Evolutionary conservation across 2,329 filamentous ascomycete genomes (phyloP).

Genomic region (Phoma sp.): DNA sequence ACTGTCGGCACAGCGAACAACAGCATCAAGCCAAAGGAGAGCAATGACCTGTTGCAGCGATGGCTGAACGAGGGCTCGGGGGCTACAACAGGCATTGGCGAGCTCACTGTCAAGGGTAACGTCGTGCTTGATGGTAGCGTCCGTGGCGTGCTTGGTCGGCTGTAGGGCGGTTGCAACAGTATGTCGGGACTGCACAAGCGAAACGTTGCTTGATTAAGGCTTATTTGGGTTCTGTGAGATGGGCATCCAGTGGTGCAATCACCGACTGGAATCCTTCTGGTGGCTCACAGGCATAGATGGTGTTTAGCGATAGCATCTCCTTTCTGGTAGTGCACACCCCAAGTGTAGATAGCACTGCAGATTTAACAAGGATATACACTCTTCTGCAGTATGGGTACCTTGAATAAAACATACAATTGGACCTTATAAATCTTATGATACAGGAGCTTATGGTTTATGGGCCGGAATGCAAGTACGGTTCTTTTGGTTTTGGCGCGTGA

Average conservation of each 20-base stretch:
- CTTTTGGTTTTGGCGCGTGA: not conserved
- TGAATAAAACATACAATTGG: too few relatives aligned
- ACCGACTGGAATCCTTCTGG: not conserved
- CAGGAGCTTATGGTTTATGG: too few relatives aligned
- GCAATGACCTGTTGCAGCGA: slow-evolving; percentile 78
- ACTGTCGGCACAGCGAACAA: slow-evolving; percentile 82
- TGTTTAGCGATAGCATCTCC: slow-evolving; percentile 2
- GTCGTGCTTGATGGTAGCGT: slow-evolving; percentile 63
- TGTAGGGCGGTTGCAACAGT: slow-evolving; percentile 21
- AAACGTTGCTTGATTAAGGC: not conserved
- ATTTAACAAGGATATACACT: not conserved
- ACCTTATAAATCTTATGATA: too few relatives aligned
- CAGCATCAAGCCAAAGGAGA: slow-evolving; percentile 88
- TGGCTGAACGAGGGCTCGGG: slow-evolving; percentile 72
- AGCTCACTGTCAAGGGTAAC: slow-evolving; percentile 60
- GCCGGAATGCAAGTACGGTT: too few relatives aligned
- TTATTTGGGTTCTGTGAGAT: not conserved
- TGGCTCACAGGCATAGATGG: not conserved
- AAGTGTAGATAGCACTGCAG: not conserved
- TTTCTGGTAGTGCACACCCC: not conserved
- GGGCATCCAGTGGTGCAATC: not conserved
- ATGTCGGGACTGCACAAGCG: not conserved
- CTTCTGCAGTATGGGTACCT: not conserved
- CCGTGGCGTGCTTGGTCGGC: slow-evolving; percentile 48
- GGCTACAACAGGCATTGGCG: slow-evolving; percentile 59